Percentiles rank a stretch among this genome's conserved stretches.
Conservation (phyloP, 345 rosid genomes). For the Acer negundo region DNA sequence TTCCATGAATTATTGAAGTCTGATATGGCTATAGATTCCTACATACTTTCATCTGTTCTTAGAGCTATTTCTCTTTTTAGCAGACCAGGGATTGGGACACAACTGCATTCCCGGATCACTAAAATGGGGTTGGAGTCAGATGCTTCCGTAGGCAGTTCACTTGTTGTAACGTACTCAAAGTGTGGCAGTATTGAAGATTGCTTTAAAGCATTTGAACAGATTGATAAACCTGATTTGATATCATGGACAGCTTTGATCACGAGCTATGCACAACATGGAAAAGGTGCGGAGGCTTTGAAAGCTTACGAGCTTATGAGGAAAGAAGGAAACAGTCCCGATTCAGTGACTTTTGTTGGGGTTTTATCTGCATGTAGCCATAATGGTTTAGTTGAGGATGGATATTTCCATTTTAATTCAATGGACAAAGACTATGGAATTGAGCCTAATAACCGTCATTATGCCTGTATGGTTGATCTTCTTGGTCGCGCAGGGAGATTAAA, state of each 20-base stretch:
- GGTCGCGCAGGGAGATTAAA: slow-evolving; percentile 74
- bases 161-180: slow-evolving; percentile 68
- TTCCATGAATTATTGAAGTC: slow-evolving; percentile 46
- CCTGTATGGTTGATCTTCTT: slow-evolving; percentile 81
- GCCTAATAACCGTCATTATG: slow-evolving; percentile 62
- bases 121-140: slow-evolving; percentile 58
- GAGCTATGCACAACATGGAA: slow-evolving; percentile 77
- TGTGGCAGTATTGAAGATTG: slow-evolving; percentile 68
- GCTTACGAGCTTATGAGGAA: slow-evolving; percentile 51
- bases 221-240: slow-evolving; percentile 58
- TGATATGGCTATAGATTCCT: slow-evolving; percentile 51
- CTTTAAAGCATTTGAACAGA: slow-evolving; percentile 54
- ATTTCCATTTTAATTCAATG: slow-evolving; percentile 62
- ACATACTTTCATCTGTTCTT: slow-evolving; percentile 55
- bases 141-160: slow-evolving; percentile 70
- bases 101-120: slow-evolving; percentile 54
- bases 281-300: slow-evolving; percentile 59
- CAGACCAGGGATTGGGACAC: slow-evolving; percentile 54
- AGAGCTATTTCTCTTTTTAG: slow-evolving; percentile 44
- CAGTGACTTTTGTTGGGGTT: slow-evolving; percentile 63
- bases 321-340: slow-evolving; percentile 59
- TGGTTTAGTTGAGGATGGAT: slow-evolving; percentile 72
- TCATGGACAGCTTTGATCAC: slow-evolving; percentile 75
- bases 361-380: slow-evolving; percentile 77
- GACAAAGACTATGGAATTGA: slow-evolving; percentile 54